A percentile compares a stretch with the other conserved stretches of the same genome.
phyloP scores from a whole-genome alignment of 192 early-diverging fungal genomes.

The Coemansia sp. region DNA sequence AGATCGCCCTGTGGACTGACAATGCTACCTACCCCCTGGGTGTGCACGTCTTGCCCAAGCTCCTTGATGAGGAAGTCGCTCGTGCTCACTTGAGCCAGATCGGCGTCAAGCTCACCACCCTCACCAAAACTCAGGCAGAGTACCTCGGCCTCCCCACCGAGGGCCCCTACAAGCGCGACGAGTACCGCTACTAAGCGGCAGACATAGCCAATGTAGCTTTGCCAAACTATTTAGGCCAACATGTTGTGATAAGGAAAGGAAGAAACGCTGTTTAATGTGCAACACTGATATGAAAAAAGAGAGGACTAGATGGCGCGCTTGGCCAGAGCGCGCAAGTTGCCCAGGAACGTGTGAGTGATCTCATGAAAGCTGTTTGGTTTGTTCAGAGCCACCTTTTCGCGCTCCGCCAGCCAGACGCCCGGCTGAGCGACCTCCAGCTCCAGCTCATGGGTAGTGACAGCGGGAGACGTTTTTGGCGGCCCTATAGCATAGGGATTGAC shows the following conservation, averaged over 20 bases:
- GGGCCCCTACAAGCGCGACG: conserved; percentile 96
- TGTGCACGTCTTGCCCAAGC: conserved; percentile 98
- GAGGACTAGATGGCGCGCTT: conserved; percentile 36
- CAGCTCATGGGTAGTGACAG: conserved; percentile 71
- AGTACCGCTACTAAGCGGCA: conserved; percentile 87
- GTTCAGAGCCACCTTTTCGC: conserved; percentile 57
- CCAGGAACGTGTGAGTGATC: conserved; percentile 71
- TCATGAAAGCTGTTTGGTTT: conserved; percentile 66
- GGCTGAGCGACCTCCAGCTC: conserved; percentile 76
- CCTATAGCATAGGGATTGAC: conserved; percentile 43
- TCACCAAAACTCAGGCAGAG: conserved; percentile 63
- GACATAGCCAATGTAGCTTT: not conserved
- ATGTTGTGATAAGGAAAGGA: not conserved
- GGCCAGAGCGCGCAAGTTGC: conserved; percentile 71
- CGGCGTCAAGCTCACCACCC: conserved; percentile 89
- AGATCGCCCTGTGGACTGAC: conserved; percentile 98
- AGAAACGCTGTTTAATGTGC: not conserved
- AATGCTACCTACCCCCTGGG: conserved; percentile 82
- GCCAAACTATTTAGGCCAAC: not conserved
- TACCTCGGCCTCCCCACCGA: conserved; percentile 81
- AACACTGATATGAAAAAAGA: not conserved
- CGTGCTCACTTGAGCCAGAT: conserved; percentile 91
- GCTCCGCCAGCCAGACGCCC: conserved; percentile 59
- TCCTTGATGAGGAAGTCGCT: conserved; percentile 99
- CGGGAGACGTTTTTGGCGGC: conserved; percentile 43